Percentiles rank a stretch among this genome's conserved stretches.
phyloP scores from a whole-genome alignment of 768 basidiomycete species.

The Pleurotus pulmonarius region DNA sequence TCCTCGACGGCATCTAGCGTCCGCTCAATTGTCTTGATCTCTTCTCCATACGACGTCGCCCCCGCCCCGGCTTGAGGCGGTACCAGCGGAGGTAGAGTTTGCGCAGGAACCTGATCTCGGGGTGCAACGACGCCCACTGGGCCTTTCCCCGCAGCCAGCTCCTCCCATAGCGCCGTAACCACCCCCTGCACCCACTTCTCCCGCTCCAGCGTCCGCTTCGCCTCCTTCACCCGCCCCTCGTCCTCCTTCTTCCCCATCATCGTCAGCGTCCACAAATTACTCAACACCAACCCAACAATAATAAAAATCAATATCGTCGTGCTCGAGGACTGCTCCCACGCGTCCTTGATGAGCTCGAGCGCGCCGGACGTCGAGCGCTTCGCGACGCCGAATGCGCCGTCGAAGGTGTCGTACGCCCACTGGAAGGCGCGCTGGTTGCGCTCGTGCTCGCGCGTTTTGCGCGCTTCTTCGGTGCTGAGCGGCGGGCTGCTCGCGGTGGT shows the following conservation, averaged over 20 bases:
- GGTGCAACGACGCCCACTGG: conserved; percentile 4
- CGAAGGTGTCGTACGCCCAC: conserved; percentile 87
- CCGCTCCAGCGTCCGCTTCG: conserved; percentile 58
- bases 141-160: conserved; percentile 48
- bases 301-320: conserved; percentile 72
- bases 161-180: conserved; percentile 70
- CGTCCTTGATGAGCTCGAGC: conserved; percentile 73
- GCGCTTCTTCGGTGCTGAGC: conserved; percentile 28
- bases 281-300: conserved; percentile 68
- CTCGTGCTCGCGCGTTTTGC: conserved; percentile 62
- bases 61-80: conserved; percentile 9
- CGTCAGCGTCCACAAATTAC: conserved; percentile 67
- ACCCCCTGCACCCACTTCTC: conserved; percentile 75
- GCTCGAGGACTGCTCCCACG: conserved; percentile 73
- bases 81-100: not conserved
- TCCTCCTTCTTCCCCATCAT: conserved; percentile 36
- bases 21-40: conserved; percentile 45
- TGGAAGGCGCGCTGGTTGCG: conserved; percentile 72
- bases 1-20: conserved; percentile 58
- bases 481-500: conserved; percentile 13
- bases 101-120: not conserved
- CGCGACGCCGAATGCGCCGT: conserved; percentile 71
- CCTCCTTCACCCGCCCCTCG: conserved; percentile 45
- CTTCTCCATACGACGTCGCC: conserved; percentile 24
- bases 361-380: conserved; percentile 66